Evolutionary conservation across 257 asterid species (phyloP).

Genomic region (Forsythia suspensa): DNA sequence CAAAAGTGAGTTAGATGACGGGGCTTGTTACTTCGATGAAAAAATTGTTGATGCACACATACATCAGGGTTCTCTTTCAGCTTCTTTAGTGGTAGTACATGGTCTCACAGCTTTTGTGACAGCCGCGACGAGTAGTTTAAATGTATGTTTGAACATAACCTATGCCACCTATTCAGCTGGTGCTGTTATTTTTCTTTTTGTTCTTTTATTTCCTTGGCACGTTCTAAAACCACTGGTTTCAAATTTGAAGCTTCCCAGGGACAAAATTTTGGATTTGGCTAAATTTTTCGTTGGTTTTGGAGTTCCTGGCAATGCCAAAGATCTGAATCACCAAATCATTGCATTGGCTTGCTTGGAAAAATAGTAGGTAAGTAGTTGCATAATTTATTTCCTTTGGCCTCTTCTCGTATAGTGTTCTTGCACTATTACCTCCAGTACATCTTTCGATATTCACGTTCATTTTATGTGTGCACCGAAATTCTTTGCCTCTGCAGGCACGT

Average conservation of each 20-base stretch:
- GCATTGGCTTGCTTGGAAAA: conserved; percentile 61
- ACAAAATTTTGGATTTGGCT: conserved; percentile 54
- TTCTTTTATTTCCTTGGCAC: neutral
- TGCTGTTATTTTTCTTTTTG: conserved; percentile 24
- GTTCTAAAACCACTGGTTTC: conserved; percentile 21
- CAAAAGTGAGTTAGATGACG: conserved; percentile 53
- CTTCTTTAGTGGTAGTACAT: conserved; percentile 58
- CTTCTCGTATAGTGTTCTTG: no score
- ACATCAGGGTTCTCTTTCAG: conserved; percentile 75
- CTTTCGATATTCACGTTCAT: no score
- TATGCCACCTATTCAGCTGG: neutral
- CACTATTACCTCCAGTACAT: no score
- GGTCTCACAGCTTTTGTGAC: no score
- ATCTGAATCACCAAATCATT: no score
- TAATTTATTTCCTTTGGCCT: neutral
- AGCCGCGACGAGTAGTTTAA: no score
- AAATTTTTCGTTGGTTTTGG: conserved; percentile 30
- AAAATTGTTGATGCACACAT: conserved; percentile 44
- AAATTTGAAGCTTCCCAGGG: conserved; percentile 79
- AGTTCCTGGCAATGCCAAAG: no score
- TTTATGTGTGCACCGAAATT: no score
- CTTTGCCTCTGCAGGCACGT: no score
- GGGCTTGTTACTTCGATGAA: conserved; percentile 80
- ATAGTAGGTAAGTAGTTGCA: conserved; percentile 52
- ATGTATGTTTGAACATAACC: no score